Percentiles rank a stretch among this genome's conserved stretches.
phyloP scores from a whole-genome alignment of 345 rosid species.

The Corchorus capsularis region DNA sequence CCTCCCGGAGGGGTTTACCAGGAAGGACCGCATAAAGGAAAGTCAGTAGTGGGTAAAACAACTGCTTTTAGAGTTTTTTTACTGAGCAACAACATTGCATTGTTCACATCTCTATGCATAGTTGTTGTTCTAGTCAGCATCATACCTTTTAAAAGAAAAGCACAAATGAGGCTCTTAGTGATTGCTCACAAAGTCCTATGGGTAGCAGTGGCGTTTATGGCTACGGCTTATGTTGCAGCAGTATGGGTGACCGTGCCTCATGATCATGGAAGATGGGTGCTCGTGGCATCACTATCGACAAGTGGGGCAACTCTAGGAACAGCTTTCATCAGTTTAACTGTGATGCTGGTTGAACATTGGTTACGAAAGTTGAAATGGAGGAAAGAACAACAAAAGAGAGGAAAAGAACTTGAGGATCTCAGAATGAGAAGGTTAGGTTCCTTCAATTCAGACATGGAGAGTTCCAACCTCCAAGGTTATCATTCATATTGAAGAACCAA shows the following conservation, averaged over 20 bases:
- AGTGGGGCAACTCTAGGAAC: conserved; percentile 10
- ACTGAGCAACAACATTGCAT: conserved; percentile 39
- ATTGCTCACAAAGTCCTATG: conserved; percentile 36
- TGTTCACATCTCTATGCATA: conserved; percentile 40
- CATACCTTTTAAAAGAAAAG: conserved; percentile 27
- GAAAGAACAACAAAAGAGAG: conserved; percentile 5
- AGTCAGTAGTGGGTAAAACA: conserved; percentile 23
- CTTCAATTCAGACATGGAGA: not conserved
- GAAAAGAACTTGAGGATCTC: not conserved
- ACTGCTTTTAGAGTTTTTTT: conserved; percentile 35
- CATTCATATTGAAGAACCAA: conserved; percentile 12
- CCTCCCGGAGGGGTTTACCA: conserved; percentile 30
- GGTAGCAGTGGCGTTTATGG: conserved; percentile 43
- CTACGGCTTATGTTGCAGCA: conserved; percentile 36
- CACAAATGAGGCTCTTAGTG: conserved; percentile 23
- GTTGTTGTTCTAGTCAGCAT: conserved; percentile 34
- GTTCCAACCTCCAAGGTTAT: not conserved
- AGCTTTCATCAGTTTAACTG: conserved; percentile 17
- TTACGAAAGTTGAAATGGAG: conserved; percentile 25
- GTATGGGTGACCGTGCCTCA: conserved; percentile 26
- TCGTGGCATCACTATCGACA: conserved; percentile 20
- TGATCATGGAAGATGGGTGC: conserved; percentile 22
- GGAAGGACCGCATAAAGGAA: conserved; percentile 21
- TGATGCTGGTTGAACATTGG: conserved; percentile 10
- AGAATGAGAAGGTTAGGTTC: not conserved